Conservation (phyloP, 2,329 filamentous ascomycete species). For the Stagonosporopsis cucurbitacearum region DNA sequence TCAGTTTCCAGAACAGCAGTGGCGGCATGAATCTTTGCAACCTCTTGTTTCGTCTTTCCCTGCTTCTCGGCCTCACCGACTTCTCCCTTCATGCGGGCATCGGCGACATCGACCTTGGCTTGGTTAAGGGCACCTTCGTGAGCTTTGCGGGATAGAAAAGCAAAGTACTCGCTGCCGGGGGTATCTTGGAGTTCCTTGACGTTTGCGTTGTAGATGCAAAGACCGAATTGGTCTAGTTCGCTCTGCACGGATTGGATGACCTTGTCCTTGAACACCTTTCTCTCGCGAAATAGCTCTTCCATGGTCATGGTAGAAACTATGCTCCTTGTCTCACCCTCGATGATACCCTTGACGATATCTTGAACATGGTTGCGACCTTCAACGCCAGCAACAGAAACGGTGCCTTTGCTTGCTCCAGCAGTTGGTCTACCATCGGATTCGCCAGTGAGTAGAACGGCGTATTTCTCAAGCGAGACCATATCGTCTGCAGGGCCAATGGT, state of each 20-base stretch:
- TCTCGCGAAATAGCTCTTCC: constrained; percentile 84
- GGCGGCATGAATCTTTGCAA: constrained; percentile 86
- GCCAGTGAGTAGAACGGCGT: constrained; percentile 78
- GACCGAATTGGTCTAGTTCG: constrained; percentile 77
- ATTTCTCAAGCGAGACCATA: constrained; percentile 74
- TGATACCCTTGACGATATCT: constrained; percentile 88
- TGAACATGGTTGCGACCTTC: constrained; percentile 71
- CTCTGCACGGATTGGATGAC: constrained; percentile 70
- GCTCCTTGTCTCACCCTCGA: constrained; percentile 84
- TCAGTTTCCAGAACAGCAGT: constrained; percentile 86
- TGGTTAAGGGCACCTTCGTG: constrained; percentile 87
- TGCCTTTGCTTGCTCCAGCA: constrained; percentile 37
- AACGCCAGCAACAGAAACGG: constrained; percentile 48
- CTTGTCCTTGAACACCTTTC: constrained; percentile 77
- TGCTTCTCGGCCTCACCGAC: constrained; percentile 79
- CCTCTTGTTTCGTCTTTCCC: constrained; percentile 82
- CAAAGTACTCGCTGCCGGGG: constrained; percentile 81
- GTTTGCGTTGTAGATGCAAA: constrained; percentile 68
- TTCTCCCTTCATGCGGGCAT: constrained; percentile 68
- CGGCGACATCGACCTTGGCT: constrained; percentile 68
- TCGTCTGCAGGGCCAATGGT: constrained; percentile 83
- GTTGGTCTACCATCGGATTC: constrained; percentile 58
- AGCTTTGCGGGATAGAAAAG: constrained; percentile 79
- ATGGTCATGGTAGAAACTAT: constrained; percentile 90
- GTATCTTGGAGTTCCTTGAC: constrained; percentile 89